phyloP scores from a whole-genome alignment of 768 basidiomycete genomes.

The Gloeostereum incarnatum region DNA sequence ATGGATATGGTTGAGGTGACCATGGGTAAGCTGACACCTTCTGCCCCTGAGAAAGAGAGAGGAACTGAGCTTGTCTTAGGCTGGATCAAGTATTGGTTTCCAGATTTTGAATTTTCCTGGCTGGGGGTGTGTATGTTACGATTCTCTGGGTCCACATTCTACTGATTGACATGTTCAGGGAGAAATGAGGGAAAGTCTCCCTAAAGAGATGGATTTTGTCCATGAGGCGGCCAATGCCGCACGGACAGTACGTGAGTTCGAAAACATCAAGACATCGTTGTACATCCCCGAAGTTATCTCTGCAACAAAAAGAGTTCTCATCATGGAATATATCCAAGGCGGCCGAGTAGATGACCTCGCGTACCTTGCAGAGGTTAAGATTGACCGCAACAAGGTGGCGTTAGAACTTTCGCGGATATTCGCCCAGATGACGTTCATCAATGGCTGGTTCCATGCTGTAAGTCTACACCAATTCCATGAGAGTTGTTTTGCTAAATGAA shows the following conservation, averaged over 20 bases:
- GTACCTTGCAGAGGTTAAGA: conserved; percentile 72
- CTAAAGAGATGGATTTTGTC: conserved; percentile 91
- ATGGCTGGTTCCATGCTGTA: conserved; percentile 85
- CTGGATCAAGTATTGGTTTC: conserved; percentile 89
- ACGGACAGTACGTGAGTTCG: conserved; percentile 64
- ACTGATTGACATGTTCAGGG: conserved; percentile 49
- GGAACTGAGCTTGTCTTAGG: conserved; percentile 25
- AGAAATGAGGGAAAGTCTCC: conserved; percentile 90
- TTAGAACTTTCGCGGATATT: conserved; percentile 88
- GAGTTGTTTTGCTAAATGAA: neutral
- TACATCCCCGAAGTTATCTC: conserved; percentile 82
- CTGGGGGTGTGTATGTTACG: conserved; percentile 41
- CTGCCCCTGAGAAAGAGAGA: neutral
- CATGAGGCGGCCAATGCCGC: conserved; percentile 84
- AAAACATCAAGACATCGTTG: conserved; percentile 60
- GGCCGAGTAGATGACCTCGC: conserved; percentile 81
- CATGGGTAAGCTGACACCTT: conserved; percentile 33
- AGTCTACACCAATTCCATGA: conserved; percentile 15
- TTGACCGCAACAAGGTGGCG: conserved; percentile 91
- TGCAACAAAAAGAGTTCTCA: conserved; percentile 75
- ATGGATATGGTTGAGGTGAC: conserved; percentile 77
- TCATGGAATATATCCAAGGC: conserved; percentile 94
- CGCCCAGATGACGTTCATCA: conserved; percentile 83
- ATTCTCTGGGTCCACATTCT: conserved; percentile 1
- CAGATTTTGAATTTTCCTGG: conserved; percentile 94